phyloP scores from a whole-genome alignment of 2,329 filamentous ascomycete genomes.

The Chrysoporthe deuterocubensis region DNA sequence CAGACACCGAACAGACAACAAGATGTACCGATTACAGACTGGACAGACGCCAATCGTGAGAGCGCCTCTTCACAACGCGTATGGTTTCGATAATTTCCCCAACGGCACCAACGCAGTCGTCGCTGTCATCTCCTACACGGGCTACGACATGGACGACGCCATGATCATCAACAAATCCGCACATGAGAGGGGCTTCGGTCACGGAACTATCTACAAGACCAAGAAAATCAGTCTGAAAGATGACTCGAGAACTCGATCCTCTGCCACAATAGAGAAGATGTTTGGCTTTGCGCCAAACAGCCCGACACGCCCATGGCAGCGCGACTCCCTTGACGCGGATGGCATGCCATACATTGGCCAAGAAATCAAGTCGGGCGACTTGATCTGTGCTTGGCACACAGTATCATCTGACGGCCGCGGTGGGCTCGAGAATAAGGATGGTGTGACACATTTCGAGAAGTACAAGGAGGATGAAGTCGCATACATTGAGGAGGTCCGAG shows the following conservation, averaged over 20 bases:
- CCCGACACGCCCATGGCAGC: constrained; percentile 71
- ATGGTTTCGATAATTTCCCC: constrained; percentile 97
- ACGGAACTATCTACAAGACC: constrained; percentile 97
- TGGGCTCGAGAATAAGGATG: constrained; percentile 82
- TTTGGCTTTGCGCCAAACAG: constrained; percentile 89
- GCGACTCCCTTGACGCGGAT: constrained; percentile 80
- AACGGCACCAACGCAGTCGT: constrained; percentile 96
- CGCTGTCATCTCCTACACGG: constrained; percentile 97
- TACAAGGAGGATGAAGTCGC: constrained; percentile 92
- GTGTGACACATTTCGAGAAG: constrained; percentile 83
- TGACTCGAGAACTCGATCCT: constrained; percentile 68
- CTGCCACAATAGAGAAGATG: constrained; percentile 74
- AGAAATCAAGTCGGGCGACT: constrained; percentile 77
- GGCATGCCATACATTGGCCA: constrained; percentile 83
- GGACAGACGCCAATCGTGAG: constrained; percentile 95
- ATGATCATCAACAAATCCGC: constrained; percentile 99
- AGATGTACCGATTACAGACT: constrained; percentile 91
- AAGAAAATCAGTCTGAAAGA: constrained; percentile 89
- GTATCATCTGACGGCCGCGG: constrained; percentile 81
- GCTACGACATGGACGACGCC: constrained; percentile 99
- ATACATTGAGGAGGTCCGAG: constrained; percentile 89
- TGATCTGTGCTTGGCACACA: constrained; percentile 87
- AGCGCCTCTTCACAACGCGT: constrained; percentile 90
- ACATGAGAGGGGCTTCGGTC: constrained; percentile 92
- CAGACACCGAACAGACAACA: constrained; percentile 92